Conservation (phyloP, 2,329 filamentous ascomycete species). For the Zymoseptoria brevis region DNA sequence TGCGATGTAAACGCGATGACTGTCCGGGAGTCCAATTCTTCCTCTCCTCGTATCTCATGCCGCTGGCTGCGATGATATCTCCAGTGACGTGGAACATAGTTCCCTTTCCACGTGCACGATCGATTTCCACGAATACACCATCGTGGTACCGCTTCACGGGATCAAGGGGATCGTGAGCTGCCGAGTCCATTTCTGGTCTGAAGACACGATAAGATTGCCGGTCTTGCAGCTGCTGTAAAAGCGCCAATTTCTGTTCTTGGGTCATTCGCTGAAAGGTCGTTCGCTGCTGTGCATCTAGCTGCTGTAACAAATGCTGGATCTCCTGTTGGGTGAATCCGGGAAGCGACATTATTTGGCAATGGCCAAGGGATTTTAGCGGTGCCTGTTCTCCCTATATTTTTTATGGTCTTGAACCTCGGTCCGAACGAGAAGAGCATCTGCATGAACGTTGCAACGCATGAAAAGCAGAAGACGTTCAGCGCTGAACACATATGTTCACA, state of each 20-base stretch:
- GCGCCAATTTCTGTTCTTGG: background rate
- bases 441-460: no score
- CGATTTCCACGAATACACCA: conserved; percentile 1
- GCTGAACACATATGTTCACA: no score
- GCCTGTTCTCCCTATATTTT: no score
- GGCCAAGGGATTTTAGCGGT: no score
- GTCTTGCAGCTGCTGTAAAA: background rate
- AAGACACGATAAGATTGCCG: background rate
- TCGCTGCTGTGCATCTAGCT: background rate
- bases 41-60: conserved; percentile 2
- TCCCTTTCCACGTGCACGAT: background rate
- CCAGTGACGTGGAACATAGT: conserved; percentile 3
- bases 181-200: conserved; percentile 1
- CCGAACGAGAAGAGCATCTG: no score
- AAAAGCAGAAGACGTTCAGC: no score
- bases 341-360: no score
- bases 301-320: background rate
- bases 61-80: conserved; percentile 2
- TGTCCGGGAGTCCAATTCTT: background rate
- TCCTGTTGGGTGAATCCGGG: background rate
- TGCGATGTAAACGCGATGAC: background rate
- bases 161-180: conserved; percentile 3
- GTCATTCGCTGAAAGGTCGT: background rate
- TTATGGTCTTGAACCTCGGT: no score
- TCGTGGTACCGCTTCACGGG: conserved; percentile 5